phyloP scores from a whole-genome alignment of 2,329 filamentous ascomycete genomes.

The Helicocarpus griseus region DNA sequence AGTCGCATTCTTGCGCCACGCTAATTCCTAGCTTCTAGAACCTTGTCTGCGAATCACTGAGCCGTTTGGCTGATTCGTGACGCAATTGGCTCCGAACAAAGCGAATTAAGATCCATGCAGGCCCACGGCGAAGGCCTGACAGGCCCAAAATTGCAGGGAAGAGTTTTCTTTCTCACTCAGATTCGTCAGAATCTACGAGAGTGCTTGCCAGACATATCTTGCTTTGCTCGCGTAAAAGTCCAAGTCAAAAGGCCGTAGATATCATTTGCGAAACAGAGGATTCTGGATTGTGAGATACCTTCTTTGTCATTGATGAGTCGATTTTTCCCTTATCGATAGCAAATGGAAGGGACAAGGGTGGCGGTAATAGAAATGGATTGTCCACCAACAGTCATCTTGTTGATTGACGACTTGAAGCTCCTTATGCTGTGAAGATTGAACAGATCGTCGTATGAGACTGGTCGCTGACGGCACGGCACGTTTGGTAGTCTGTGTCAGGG shows the following conservation, averaged over 20 bases:
- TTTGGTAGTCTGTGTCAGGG: not conserved
- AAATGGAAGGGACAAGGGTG: not conserved
- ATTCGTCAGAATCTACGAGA: not conserved
- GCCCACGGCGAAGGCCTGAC: not conserved
- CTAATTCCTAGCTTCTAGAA: not conserved
- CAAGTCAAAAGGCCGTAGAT: not conserved
- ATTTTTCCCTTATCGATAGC: not conserved
- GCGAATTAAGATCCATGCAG: not conserved
- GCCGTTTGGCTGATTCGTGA: constrained; percentile 3
- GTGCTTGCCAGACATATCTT: no score
- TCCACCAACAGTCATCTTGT: no score
- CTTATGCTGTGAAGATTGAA: not conserved
- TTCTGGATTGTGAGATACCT: not conserved
- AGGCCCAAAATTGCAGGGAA: not conserved
- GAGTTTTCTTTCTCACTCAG: not conserved
- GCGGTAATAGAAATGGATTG: no score
- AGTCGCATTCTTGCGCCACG: not conserved
- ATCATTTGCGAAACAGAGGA: not conserved
- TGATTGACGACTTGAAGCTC: not conserved
- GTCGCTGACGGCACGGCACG: constrained; percentile 2
- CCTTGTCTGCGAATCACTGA: constrained; percentile 9
- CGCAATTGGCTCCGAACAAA: constrained; percentile 6
- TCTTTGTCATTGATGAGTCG: not conserved
- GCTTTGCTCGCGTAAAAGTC: no score
- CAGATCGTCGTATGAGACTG: not conserved